Conservation (phyloP, 805 yeast genomes). For the Candida caryicola region DNA sequence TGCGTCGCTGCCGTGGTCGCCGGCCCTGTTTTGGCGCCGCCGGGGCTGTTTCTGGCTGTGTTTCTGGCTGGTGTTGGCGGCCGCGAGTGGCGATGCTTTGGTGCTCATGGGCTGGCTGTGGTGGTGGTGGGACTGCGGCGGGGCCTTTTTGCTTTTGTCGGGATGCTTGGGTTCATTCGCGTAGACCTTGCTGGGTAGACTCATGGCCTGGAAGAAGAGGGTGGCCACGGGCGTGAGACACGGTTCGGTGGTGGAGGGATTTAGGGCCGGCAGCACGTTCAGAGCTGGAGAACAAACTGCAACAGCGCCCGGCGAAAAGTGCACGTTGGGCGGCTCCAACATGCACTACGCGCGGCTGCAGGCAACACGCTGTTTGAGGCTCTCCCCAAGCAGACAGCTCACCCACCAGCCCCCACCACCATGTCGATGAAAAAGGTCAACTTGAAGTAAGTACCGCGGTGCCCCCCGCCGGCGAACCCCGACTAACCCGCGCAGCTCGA, state of each 20-base stretch:
- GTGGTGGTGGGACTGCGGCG: neutral
- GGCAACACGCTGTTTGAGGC: no score
- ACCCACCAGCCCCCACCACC: neutral
- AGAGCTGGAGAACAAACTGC: no score
- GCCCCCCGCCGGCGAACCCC: neutral
- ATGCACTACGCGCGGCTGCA: no score
- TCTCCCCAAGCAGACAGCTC: no score
- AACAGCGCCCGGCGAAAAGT: no score
- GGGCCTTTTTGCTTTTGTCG: neutral
- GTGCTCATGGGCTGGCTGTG: neutral
- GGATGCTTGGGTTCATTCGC: neutral
- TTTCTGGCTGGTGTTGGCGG: neutral
- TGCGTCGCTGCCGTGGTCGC: neutral
- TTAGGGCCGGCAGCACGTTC: no score
- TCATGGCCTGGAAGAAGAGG: no score
- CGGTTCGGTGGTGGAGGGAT: no score
- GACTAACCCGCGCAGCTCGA: slow-evolving; percentile 34
- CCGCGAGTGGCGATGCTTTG: neutral
- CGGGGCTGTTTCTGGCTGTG: neutral
- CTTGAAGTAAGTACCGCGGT: slow-evolving; percentile 24
- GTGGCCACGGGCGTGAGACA: no score
- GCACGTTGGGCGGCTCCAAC: no score
- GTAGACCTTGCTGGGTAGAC: neutral
- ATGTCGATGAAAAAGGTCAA: slow-evolving; percentile 19
- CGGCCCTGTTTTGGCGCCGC: neutral